Evolutionary conservation across 176 grass and related monocot species (phyloP), one percentile per base, ranked within the genome.

Genomic region (Triticum timopheevii): DNA sequence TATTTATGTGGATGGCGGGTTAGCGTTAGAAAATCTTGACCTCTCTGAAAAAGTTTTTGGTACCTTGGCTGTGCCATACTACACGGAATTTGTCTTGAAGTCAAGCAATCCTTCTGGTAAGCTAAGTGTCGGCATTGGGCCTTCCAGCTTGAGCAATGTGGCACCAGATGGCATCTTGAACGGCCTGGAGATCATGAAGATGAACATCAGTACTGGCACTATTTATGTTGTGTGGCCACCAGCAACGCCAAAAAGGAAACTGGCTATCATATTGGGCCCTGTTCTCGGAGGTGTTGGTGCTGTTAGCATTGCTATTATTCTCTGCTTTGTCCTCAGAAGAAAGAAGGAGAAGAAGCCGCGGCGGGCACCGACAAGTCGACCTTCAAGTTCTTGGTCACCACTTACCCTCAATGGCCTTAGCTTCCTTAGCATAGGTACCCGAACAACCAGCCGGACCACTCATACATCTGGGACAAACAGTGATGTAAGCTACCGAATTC

Each of bases 171-270:
- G 88, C n/a, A 98, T 96, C 58, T 68, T 98, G 83, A 98, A 98
- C 65, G 93, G 96, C 15, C 88, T 98, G 78, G 96, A 98, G 90
- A 92, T 98, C 73, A 92, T 98, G 96, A 98, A 95, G 88, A 96
- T 98, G 96, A 94, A 94, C 88, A 88, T 96, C 66, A 96, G 92
- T 72, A 91, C 72, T 40, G 96, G 89, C 36, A 86, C 82, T 65
- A 90, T 92, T 62, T 76, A 39, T 5, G 75, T 96, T 20, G 86
- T 94, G 84, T 2, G 63, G 15, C 79, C 80, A 50, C 35, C 78
- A 28, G 72, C 79, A 38, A 19, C 5, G 4, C 20, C 31, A 42
- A 92, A 86, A 45, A 73, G 13, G 5, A 67, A 88, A 61, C 79
- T 91, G 68, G 78, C 83, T 59, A 61, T 91, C 68, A 91, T 98